Base-by-base conservation (phyloP, 2,329 filamentous ascomycete genomes). In the Clonostachys rosea region DNA sequence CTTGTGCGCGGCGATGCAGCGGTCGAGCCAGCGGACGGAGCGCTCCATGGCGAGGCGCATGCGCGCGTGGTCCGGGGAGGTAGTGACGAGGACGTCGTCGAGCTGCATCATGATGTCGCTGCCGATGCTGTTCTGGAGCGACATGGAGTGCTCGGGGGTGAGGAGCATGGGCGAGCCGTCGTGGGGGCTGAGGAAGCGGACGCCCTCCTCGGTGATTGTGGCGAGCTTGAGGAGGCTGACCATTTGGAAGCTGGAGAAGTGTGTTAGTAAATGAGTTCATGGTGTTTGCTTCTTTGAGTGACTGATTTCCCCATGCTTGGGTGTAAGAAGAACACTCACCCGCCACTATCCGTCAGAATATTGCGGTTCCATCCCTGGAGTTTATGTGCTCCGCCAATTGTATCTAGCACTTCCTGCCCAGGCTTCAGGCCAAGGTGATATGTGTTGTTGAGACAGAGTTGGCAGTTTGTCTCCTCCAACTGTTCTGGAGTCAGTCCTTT, bases 31-130 rank as follows among this genome's bases (percentile, higher is more conserved):
- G 37, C 95, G 83, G 8, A 99, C 83, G 47, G 90, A 96, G 47
- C 94, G 86, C 60, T 94, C 80, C 91, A 96, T 97, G 44, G 94
- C 94, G 67, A 96, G 90, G 51, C 86, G 82, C 82, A 99, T 97
- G 46, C 95, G 86, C 17, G 75, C 84, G 47, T 81, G 75, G 66
- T 99, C 94, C 0, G 92, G 92, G 0, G 91, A 96, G 0, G 94
- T 99, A 0, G 94, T 97, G 33, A 91, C 92, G 45, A 99, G 87
- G 13, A 99, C 95, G 66, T 99, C 95, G 73, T 99, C 94, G 5
- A 99, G 83, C 69, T 99, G 95, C 95, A 99, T 99, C 55, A 97
- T 96, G 57, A 99, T 97, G 68, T 99, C 94, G 53, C 90, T 95
- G 53, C 94, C 94, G 59, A 99, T 99, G 47, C 87, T 92, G 68